Evolutionary conservation across 2,329 filamentous ascomycete species (phyloP).

Genomic region (Colletotrichum costaricense): DNA sequence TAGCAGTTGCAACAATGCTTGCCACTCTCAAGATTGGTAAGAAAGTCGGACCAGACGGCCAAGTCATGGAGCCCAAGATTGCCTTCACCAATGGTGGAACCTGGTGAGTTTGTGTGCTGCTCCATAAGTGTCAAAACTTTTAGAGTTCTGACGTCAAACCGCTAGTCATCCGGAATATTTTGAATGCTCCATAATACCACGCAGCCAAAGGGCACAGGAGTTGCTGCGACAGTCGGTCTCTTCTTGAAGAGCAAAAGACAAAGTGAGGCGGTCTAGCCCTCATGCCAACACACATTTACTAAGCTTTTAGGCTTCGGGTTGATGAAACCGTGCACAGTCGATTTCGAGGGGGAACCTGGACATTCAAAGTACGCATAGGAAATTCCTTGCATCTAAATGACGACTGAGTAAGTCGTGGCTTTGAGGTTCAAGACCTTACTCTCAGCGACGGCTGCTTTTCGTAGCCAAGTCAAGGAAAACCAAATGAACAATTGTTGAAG

Average conservation of each 20-base stretch:
- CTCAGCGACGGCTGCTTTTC: conserved; percentile 11
- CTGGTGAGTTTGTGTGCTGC: conserved; percentile 25
- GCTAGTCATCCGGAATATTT: conserved; percentile 47
- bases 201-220: conserved; percentile 18
- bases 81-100: conserved; percentile 33
- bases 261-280: conserved; percentile 18
- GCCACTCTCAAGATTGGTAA: conserved; percentile 44
- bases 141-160: conserved; percentile 16
- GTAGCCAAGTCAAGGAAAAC: conserved; percentile 7
- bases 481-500: background rate
- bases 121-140: background rate
- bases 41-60: conserved; percentile 46
- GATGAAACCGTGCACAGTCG: conserved; percentile 27
- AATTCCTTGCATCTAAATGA: background rate
- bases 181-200: conserved; percentile 39
- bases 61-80: conserved; percentile 33
- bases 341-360: conserved; percentile 4
- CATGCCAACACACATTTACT: conserved; percentile 1
- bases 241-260: conserved; percentile 6
- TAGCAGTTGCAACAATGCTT: conserved; percentile 49
- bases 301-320: conserved; percentile 26
- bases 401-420: conserved; percentile 10
- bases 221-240: conserved; percentile 19
- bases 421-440: background rate
- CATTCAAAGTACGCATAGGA: background rate